phyloP scores from a whole-genome alignment of 179 eudicot species.

The Dionaea muscipula region DNA sequence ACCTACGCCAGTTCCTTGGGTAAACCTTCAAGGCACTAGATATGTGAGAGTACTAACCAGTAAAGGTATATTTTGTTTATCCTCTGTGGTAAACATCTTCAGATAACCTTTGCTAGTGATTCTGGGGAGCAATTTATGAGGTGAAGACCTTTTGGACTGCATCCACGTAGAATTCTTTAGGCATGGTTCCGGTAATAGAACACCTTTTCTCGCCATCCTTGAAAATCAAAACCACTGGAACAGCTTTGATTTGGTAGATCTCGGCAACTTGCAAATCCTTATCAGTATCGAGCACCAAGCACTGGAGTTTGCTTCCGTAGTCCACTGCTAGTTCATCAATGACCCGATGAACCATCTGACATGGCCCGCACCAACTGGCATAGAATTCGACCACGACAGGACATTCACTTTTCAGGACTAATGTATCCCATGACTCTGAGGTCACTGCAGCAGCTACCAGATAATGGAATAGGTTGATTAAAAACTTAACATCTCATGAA shows the following conservation, averaged over 20 bases:
- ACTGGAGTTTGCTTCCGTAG: slow-evolving; percentile 51
- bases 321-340: slow-evolving; percentile 76
- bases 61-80: too few species aligned
- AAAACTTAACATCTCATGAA: background rate
- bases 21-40: too few species aligned
- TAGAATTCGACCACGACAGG: slow-evolving; percentile 82
- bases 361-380: slow-evolving; percentile 93
- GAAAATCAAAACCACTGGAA: slow-evolving; percentile 79
- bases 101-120: background rate
- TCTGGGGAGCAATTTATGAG: slow-evolving; percentile 6
- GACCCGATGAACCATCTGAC: slow-evolving; percentile 88
- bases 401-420: slow-evolving; percentile 43
- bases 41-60: too few species aligned
- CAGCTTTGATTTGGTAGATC: slow-evolving; percentile 60
- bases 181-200: slow-evolving; percentile 69
- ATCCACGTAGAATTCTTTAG: slow-evolving; percentile 69
- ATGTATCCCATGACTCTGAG: slow-evolving; percentile 56
- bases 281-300: slow-evolving; percentile 56
- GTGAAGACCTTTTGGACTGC: slow-evolving; percentile 61
- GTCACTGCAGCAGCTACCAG: slow-evolving; percentile 54
- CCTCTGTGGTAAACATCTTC: too few species aligned
- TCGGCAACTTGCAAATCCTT: slow-evolving; percentile 42
- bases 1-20: too few species aligned
- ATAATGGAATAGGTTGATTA: background rate
- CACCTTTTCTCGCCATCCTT: slow-evolving; percentile 59